Evolutionary conservation across 2,329 filamentous ascomycete species (phyloP).

Genomic region (Sclerotinia spermophila): DNA sequence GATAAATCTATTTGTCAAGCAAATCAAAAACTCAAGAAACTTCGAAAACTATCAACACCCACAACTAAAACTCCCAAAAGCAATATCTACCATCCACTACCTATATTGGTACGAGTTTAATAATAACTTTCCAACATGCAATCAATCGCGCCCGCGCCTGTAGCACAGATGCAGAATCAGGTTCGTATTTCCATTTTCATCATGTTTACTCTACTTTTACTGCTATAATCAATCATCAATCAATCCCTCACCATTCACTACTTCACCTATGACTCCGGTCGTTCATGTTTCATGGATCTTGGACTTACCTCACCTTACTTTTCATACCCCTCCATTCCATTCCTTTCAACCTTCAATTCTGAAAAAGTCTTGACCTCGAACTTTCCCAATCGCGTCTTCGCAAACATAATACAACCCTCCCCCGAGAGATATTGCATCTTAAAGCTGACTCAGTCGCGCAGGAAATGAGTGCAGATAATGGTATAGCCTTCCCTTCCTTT

Average conservation of each 20-base stretch:
- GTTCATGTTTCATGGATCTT: background rate
- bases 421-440: background rate
- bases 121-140: constrained; percentile 27
- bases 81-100: background rate
- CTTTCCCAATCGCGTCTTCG: background rate
- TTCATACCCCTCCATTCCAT: constrained; percentile 18
- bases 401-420: constrained; percentile 2
- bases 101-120: background rate
- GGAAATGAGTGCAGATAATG: constrained; percentile 35
- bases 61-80: background rate
- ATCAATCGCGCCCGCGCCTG: constrained; percentile 35
- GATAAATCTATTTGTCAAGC: constrained; percentile 18
- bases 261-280: constrained; percentile 2
- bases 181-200: constrained; percentile 25
- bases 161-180: constrained; percentile 33
- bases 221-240: background rate
- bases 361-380: background rate
- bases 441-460: constrained; percentile 34
- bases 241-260: constrained; percentile 9
- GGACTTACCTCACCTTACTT: constrained; percentile 18
- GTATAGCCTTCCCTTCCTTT: constrained; percentile 21
- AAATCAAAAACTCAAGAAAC: constrained; percentile 8
- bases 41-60: background rate
- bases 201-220: background rate
- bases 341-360: constrained; percentile 11